These are phyloP conservation scores for Xylaria flabelliformis DNA, from an alignment of 495 filamentous ascomycete genomes.

Conservation along the genomic window DNA sequence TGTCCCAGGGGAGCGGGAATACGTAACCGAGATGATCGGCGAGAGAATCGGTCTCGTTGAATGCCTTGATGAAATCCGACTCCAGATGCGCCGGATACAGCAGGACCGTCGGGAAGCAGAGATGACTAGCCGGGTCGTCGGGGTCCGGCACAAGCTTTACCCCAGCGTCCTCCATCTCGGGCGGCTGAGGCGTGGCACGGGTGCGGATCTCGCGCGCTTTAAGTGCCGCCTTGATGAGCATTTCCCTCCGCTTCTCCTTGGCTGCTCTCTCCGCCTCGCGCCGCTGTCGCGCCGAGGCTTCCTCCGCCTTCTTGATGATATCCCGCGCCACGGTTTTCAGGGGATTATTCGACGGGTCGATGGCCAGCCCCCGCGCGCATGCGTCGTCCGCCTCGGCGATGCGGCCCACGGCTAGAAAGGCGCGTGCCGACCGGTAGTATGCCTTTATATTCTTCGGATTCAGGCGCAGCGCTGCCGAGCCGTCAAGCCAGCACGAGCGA, in stretches of 20 bases:
- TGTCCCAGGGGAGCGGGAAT: constrained; percentile 85
- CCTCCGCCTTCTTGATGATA: constrained; percentile 55
- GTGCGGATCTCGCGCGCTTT: constrained; percentile 72
- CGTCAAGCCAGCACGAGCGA: constrained; percentile 80
- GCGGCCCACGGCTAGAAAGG: constrained; percentile 75
- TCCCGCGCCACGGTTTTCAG: constrained; percentile 61
- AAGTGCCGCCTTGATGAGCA: constrained; percentile 72
- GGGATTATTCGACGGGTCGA: constrained; percentile 67
- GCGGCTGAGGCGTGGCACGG: constrained; percentile 69
- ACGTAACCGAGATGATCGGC: constrained; percentile 79
- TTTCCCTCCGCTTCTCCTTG: constrained; percentile 56
- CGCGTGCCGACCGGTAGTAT: constrained; percentile 79
- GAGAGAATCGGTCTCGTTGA: constrained; percentile 73
- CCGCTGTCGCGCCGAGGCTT: constrained; percentile 43
- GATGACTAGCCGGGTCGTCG: constrained; percentile 68
- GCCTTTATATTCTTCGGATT: constrained; percentile 85
- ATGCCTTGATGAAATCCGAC: constrained; percentile 87
- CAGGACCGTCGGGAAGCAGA: constrained; percentile 80
- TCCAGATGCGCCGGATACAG: constrained; percentile 80
- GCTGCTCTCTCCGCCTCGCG: constrained; percentile 59
- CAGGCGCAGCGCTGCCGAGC: constrained; percentile 76
- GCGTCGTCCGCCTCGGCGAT: constrained; percentile 78
- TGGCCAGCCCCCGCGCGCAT: constrained; percentile 67
- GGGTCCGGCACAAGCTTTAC: constrained; percentile 74
- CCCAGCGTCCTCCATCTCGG: constrained; percentile 81